Evolutionary conservation across 306 rosid genomes (phyloP).

Genomic region (Medicago lupulina): DNA sequence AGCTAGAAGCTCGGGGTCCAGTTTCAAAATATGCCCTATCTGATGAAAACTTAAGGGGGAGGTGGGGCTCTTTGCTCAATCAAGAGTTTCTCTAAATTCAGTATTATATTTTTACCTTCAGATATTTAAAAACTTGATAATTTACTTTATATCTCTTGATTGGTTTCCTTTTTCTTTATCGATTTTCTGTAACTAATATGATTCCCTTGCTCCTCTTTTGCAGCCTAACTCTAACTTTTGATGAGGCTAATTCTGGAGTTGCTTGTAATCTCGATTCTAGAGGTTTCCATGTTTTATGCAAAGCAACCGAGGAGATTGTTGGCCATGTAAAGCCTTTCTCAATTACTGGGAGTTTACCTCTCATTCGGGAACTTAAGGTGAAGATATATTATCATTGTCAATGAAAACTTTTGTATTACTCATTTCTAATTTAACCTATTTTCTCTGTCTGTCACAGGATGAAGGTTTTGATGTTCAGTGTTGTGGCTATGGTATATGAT

Average conservation of each 20-base stretch:
- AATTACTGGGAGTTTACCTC: constrained; percentile 89
- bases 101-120: background rate
- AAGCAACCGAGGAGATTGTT: constrained; percentile 94
- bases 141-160: constrained; percentile 28
- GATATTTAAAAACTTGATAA: constrained; percentile 23
- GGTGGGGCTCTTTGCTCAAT: constrained; percentile 55
- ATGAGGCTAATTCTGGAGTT: constrained; percentile 78
- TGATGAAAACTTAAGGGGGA: constrained; percentile 82
- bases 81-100: constrained; percentile 23
- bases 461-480: constrained; percentile 96
- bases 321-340: constrained; percentile 93
- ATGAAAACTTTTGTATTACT: background rate
- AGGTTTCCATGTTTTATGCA: constrained; percentile 83
- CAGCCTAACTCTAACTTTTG: constrained; percentile 75
- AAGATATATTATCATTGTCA: constrained; percentile 16
- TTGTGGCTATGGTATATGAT: constrained; percentile 80
- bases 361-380: constrained; percentile 94
- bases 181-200: constrained; percentile 10
- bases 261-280: constrained; percentile 85
- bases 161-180: background rate
- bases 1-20: constrained; percentile 84
- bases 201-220: constrained; percentile 30
- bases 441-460: constrained; percentile 58
- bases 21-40: constrained; percentile 83
- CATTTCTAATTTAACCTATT: constrained; percentile 17